These are phyloP conservation scores for Raffaelea albimanens DNA, from an alignment of 2,329 filamentous ascomycete species.

Conservation along the genomic window DNA sequence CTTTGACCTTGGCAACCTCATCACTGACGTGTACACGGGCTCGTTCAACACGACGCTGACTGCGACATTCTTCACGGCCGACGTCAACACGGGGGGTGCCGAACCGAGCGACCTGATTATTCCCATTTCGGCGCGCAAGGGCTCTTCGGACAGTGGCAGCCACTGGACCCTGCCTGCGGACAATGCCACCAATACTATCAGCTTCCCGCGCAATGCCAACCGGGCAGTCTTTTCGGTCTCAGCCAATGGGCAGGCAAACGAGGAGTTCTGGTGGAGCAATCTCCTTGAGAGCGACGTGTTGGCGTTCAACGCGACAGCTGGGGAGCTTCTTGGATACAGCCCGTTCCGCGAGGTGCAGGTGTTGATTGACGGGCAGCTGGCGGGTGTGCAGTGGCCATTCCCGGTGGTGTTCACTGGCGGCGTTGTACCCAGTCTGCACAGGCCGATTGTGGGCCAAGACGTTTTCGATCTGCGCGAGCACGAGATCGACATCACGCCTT, in stretches of 20 bases:
- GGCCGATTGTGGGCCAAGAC: slow-evolving; percentile 69
- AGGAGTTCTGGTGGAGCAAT: slow-evolving; percentile 85
- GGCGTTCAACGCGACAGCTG: slow-evolving; percentile 48
- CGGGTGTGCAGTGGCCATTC: slow-evolving; percentile 73
- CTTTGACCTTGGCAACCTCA: slow-evolving; percentile 68
- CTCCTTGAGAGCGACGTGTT: slow-evolving; percentile 52
- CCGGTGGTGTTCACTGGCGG: slow-evolving; percentile 77
- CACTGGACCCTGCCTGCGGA: slow-evolving; percentile 58
- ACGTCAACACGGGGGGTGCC: slow-evolving; percentile 28
- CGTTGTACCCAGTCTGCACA: slow-evolving; percentile 65
- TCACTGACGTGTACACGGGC: slow-evolving; percentile 63
- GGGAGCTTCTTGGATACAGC: slow-evolving; percentile 55
- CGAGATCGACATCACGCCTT: slow-evolving; percentile 75
- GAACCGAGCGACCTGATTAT: slow-evolving; percentile 55
- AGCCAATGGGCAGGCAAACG: slow-evolving; percentile 63
- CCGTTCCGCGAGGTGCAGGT: slow-evolving; percentile 74
- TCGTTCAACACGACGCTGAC: slow-evolving; percentile 65
- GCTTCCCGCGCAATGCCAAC: slow-evolving; percentile 56
- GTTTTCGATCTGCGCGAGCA: slow-evolving; percentile 71
- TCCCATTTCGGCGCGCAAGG: slow-evolving; percentile 50
- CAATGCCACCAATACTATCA: slow-evolving; percentile 47
- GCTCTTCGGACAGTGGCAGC: slow-evolving; percentile 43
- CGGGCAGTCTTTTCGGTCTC: slow-evolving; percentile 68
- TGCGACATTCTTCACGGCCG: slow-evolving; percentile 55
- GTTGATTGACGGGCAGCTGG: slow-evolving; percentile 60